Conservation (phyloP, 345 rosid species). For the Punica granatum region DNA sequence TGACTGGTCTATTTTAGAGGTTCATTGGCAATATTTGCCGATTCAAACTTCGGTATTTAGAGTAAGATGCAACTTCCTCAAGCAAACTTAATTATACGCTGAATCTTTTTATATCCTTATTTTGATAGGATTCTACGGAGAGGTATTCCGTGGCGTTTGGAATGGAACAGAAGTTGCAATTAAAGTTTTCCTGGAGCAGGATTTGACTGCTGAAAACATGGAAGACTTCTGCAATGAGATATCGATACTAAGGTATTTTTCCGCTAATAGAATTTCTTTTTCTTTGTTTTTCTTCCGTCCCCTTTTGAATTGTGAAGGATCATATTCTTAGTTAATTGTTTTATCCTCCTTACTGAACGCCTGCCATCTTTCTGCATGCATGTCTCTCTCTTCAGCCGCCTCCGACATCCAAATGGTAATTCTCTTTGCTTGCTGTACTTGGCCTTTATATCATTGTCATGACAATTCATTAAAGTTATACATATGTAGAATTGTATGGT, state of each 20-base stretch:
- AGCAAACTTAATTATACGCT: not conserved
- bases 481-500: not conserved
- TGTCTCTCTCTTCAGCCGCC: slow-evolving; percentile 57
- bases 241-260: slow-evolving; percentile 77
- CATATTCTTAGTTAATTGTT: not conserved
- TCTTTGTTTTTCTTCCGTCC: slow-evolving; percentile 22
- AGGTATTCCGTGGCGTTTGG: slow-evolving; percentile 97
- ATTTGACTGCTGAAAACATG: slow-evolving; percentile 94
- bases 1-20: not conserved
- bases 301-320: not conserved
- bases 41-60: not conserved
- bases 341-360: not conserved
- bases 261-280: not conserved
- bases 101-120: not conserved
- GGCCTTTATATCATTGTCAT: slow-evolving; percentile 2
- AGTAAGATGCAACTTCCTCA: not conserved
- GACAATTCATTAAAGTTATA: not conserved
- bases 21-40: not conserved
- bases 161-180: slow-evolving; percentile 98
- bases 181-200: slow-evolving; percentile 94
- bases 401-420: slow-evolving; percentile 97
- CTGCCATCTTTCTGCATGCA: slow-evolving; percentile 17
- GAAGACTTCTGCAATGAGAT: slow-evolving; percentile 98
- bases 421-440: slow-evolving; percentile 12
- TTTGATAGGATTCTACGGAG: slow-evolving; percentile 77